Base-by-base conservation (phyloP, 306 rosid species). In the Pterocarpus macrocarpus region DNA sequence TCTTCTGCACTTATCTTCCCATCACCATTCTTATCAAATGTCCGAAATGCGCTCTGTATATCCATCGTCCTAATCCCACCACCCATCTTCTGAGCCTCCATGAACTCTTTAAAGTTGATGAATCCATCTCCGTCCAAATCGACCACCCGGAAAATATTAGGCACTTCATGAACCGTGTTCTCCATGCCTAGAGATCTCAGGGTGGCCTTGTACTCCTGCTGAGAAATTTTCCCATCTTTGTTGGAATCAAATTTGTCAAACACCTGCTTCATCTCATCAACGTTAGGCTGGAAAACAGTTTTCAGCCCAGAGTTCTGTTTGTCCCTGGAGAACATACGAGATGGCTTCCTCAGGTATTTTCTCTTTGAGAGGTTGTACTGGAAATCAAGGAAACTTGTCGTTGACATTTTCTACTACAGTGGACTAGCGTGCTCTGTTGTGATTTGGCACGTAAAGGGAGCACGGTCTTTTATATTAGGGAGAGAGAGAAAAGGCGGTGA, bases 1-100 rank as follows among this genome's bases (percentile, higher is more conserved):
- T 95, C 97, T 81, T 89, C 97, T 1, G 99, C 91, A 45, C 93
- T 91, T 55, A 95, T 95, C 82, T 90, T 93, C n/a, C 93, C 94
- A 32, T 93, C 98, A 5, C 87, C 90, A 44, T 91, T 93, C 86
- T 67, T 80, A 82, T 95, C 99, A 49, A 87, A 95, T 4, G 75
- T 78, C 53, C 75, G 65, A 63, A 95, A 87, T 8, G 98, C 98
- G 61, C 45, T 87, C 56, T 90, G 88, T 66, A 91, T 87, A 71
- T 93, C 98, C 59, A 65, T 62, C 0, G 88, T 79, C 57, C 75
- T 86, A 55, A 93, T 65, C 49, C 96, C 98, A 3, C 96, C 98
- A 61, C 76, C 90, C 73, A 80, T 86, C 86, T 87, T 88, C 71
- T 88, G 90, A 34, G 89, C 90, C 73, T 94, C 96, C 90, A 93